A percentile compares a stretch with the other conserved stretches of the same genome.
Evolutionary conservation across 345 rosid genomes (phyloP).

Genomic region (Hevea brasiliensis): DNA sequence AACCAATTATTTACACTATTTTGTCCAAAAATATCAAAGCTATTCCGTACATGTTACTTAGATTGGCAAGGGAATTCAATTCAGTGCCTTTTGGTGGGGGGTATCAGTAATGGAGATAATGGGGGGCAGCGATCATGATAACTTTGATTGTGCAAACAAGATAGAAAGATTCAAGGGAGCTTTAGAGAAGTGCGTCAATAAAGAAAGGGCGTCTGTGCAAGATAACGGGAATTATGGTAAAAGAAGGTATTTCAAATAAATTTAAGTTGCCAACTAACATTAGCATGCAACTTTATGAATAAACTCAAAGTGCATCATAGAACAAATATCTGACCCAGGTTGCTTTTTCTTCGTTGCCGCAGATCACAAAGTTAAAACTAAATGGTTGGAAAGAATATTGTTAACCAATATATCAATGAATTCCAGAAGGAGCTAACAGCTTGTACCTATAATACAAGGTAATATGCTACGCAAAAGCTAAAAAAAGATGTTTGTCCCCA

Average conservation of each 20-base stretch:
- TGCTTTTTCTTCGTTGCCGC: no score
- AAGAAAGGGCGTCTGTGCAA: background rate
- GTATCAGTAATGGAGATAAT: background rate
- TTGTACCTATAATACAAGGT: no score
- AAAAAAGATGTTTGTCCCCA: no score
- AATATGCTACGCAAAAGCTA: no score
- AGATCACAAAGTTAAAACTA: no score
- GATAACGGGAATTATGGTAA: background rate
- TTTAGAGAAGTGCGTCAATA: background rate
- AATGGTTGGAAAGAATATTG: no score
- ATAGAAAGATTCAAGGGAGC: background rate
- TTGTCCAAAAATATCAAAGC: background rate
- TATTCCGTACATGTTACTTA: background rate
- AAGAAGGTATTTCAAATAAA: background rate
- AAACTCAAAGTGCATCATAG: no score
- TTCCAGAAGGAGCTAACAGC: no score
- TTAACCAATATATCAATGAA: no score
- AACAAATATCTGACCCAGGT: no score
- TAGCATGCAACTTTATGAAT: no score
- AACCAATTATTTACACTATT: background rate
- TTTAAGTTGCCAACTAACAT: background rate
- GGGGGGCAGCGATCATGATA: slow-evolving; percentile 19
- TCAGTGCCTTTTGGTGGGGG: background rate
- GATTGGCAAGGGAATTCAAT: background rate
- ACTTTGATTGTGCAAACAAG: background rate